Base-by-base conservation (phyloP, 371 early-diverging fungal species). In the Mucor velutinosus region DNA sequence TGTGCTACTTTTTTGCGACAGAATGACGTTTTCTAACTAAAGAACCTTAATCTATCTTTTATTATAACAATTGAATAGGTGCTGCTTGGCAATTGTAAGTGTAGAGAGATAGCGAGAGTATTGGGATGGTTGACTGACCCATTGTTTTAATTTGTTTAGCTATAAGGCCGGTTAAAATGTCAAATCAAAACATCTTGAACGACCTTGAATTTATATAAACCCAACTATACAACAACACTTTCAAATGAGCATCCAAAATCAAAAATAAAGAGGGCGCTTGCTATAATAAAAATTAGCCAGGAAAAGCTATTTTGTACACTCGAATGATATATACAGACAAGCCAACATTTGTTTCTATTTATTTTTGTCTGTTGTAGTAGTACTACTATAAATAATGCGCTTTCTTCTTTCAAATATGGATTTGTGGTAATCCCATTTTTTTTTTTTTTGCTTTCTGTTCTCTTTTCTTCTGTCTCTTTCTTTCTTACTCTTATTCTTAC, bases 71-170 rank as follows among this genome's bases (percentile, higher is more conserved):
- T 25, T 51, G 23, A 51, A 23, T 67, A 80, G 80, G 73, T 72
- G 74, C 76, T 68, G 69, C 64, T 47, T 80, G 77, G 77, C 80
- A 80, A 80, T 77, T 80, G 80, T 80, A 80, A 80, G 80, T 74
- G 25, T 15, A 8, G 15, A 32, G 19, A 17, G 62, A 60, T 7
- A 27, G 25, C 17, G n/a, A 11, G 10, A 10, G 29, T 47, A 21
- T 12, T 19, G 11, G 32, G 29, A 21, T 21, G 35, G 35, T 2
- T 33, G 21, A 49, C 62, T 62, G 33, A 62, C 30, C 19, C 49
- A 29, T 41, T 66, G 64, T 53, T 57, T 69, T 33, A 62, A 33
- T 63, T 43, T 30, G 14, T 32, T 55, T 62, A 80, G 80, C 80
- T 65, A 80, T 69, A 80, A 80, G 80, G 77, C 80, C 49, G 78